These are phyloP conservation scores for Vachellia pachyceras DNA, from an alignment of 306 rosid species.

Conservation along the genomic window DNA sequence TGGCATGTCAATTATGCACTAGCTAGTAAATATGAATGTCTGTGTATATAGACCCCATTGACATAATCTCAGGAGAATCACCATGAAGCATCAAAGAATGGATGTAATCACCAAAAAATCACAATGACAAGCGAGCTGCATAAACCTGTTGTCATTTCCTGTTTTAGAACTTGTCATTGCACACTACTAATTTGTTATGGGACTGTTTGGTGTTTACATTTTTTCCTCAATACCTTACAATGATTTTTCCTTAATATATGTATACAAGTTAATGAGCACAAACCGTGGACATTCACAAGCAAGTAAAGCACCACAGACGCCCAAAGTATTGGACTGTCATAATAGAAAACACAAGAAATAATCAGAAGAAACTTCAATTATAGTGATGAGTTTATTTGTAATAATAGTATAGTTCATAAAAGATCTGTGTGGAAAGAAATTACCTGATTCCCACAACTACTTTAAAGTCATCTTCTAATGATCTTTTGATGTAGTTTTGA, in stretches of 20 bases:
- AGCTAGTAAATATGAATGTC: background rate
- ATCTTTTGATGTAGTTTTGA: slow-evolving; percentile 91
- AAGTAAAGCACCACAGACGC: slow-evolving; percentile 76
- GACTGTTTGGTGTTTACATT: no score
- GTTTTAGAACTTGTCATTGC: no score
- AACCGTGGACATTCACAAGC: slow-evolving; percentile 90
- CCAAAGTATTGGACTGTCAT: slow-evolving; percentile 92
- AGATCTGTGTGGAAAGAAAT: background rate
- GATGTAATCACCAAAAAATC: no score
- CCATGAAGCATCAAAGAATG: no score
- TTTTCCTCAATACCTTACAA: no score
- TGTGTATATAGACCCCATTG: background rate
- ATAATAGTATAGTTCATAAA: background rate
- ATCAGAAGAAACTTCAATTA: slow-evolving; percentile 37
- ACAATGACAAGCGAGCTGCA: no score
- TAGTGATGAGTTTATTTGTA: background rate
- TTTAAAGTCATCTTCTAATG: slow-evolving; percentile 97
- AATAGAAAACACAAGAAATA: slow-evolving; percentile 23
- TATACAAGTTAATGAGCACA: slow-evolving; percentile 34
- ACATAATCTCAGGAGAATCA: no score
- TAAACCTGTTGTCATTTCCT: no score
- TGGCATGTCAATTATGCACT: background rate
- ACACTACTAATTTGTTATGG: no score
- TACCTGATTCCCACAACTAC: slow-evolving; percentile 97
- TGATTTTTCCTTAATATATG: background rate